These are phyloP conservation scores for Kazachstania bromeliacearum DNA, from an alignment of 805 yeast genomes.

Conservation along the genomic window DNA sequence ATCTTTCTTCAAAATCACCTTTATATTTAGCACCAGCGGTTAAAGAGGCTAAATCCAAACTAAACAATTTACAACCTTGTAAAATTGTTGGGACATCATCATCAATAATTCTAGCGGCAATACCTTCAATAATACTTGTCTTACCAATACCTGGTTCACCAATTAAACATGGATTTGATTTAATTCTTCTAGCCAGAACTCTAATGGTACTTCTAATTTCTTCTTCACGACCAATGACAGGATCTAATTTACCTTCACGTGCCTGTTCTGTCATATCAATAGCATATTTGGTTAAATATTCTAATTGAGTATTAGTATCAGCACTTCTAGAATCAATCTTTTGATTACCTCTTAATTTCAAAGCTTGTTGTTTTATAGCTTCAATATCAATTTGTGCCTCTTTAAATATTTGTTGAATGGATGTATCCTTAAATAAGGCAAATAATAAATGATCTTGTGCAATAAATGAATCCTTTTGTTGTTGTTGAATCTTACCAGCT, in stretches of 20 bases:
- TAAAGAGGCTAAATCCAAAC: conserved; percentile 89
- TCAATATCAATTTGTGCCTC: conserved; percentile 61
- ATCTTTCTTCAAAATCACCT: conserved; percentile 97
- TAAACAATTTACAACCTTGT: conserved; percentile 69
- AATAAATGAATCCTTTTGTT: conserved; percentile 82
- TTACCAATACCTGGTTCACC: conserved; percentile 99
- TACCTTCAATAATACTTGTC: conserved; percentile 96
- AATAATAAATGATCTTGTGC: conserved; percentile 91
- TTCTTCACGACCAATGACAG: conserved; percentile 98
- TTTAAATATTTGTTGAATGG: conserved; percentile 62
- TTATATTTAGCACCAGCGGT: conserved; percentile 98
- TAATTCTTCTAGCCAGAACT: conserved; percentile 92
- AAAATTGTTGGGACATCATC: conserved; percentile 89
- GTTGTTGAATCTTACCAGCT: conserved; percentile 69
- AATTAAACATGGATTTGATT: conserved; percentile 90
- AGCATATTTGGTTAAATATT: conserved; percentile 83
- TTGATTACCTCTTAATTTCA: conserved; percentile 78
- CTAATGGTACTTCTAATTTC: conserved; percentile 93
- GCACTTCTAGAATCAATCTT: conserved; percentile 91
- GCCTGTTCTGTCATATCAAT: conserved; percentile 91
- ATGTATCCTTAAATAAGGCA: conserved; percentile 72
- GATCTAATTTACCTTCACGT: conserved; percentile 88
- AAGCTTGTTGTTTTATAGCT: conserved; percentile 65
- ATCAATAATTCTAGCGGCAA: conserved; percentile 93
- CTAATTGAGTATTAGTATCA: conserved; percentile 76